These are phyloP conservation scores for Dictyostelium discoideum DNA, from an alignment of 78 protist genomes.

Conservation along the genomic window DNA sequence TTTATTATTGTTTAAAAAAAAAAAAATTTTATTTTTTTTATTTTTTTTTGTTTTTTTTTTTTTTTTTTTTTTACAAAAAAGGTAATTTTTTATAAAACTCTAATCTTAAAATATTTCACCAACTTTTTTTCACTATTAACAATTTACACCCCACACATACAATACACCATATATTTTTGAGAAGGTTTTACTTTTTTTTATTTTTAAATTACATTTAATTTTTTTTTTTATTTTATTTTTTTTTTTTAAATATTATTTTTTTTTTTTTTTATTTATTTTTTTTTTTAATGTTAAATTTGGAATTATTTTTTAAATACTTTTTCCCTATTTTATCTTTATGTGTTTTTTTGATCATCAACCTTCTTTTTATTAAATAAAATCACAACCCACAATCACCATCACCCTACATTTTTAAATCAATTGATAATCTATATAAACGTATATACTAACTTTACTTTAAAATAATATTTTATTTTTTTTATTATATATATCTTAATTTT, in stretches of 20 bases:
- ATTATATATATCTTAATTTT: background rate
- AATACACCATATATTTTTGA: background rate
- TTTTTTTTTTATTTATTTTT: no score
- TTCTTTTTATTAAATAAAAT: background rate
- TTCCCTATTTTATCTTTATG: background rate
- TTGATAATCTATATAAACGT: background rate
- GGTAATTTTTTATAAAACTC: background rate
- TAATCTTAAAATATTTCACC: background rate
- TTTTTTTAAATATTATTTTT: no score
- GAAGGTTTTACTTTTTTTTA: background rate
- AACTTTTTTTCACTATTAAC: background rate
- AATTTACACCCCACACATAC: no score
- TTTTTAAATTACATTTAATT: no score
- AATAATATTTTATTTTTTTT: no score
- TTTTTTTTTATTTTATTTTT: no score
- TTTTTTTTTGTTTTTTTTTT: no score
- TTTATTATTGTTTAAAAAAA: no score
- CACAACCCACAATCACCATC: background rate
- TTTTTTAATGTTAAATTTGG: background rate
- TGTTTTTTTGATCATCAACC: background rate
- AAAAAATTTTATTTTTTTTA: no score
- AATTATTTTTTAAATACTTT: background rate
- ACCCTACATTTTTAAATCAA: background rate
- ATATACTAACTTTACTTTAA: background rate
- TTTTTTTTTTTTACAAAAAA: background rate